Evolutionary conservation across 1,284 basidiomycete genomes (phyloP).

Genomic region (Megacollybia platyphylla): DNA sequence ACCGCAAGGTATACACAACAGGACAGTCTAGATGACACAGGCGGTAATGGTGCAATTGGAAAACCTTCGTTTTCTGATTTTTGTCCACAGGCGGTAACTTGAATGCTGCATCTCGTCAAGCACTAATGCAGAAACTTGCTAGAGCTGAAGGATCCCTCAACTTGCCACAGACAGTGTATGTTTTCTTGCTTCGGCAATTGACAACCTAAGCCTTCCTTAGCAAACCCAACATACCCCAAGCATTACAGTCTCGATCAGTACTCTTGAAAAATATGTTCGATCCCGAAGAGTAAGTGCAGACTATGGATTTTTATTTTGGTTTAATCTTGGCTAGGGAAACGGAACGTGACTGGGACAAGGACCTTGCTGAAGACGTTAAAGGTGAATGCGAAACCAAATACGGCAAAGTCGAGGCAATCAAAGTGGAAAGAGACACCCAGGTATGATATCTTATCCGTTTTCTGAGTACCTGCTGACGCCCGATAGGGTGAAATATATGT

Average conservation of each 20-base stretch:
- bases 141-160: slow-evolving; percentile 64
- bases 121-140: slow-evolving; percentile 98
- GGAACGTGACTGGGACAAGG: slow-evolving; percentile 91
- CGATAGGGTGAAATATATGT: slow-evolving; percentile 94
- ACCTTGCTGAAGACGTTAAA: slow-evolving; percentile 93
- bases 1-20: slow-evolving; percentile 60
- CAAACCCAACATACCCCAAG: slow-evolving; percentile 60
- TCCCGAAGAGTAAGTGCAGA: slow-evolving; percentile 69
- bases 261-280: slow-evolving; percentile 94
- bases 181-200: slow-evolving; percentile 6
- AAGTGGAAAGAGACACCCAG: slow-evolving; percentile 88
- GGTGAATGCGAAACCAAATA: slow-evolving; percentile 89
- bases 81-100: slow-evolving; percentile 65
- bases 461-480: slow-evolving; percentile 4
- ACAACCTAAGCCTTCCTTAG: slow-evolving; percentile 5
- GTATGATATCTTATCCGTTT: slow-evolving; percentile 27
- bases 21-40: slow-evolving; percentile 74
- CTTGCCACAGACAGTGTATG: slow-evolving; percentile 49
- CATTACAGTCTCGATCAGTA: slow-evolving; percentile 76
- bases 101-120: slow-evolving; percentile 91
- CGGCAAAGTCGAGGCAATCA: slow-evolving; percentile 77
- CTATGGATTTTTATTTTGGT: slow-evolving; percentile 1
- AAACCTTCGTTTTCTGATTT: neutral
- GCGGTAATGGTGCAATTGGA: slow-evolving; percentile 34
- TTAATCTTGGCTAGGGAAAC: slow-evolving; percentile 59